Conservation (phyloP, 2,329 filamentous ascomycete species). For the Epichloe sp. region DNA sequence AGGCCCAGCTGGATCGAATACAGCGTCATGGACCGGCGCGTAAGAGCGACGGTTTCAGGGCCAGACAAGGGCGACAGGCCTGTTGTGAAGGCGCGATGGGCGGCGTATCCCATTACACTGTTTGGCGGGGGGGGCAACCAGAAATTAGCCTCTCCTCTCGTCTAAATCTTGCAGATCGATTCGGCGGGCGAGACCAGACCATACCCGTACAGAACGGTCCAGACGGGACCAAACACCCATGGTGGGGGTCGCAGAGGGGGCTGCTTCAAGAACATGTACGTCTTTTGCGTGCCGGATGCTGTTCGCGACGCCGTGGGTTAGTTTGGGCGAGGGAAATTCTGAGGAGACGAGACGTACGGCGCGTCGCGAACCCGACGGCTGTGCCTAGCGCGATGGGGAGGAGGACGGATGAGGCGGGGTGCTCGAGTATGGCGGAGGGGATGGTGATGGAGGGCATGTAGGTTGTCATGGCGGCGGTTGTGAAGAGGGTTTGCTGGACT, state of each 20-base stretch:
- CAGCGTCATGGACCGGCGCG: constrained; percentile 56
- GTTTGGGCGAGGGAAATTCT: too few species aligned
- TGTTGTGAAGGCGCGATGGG: constrained; percentile 59
- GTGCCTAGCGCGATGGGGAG: constrained; percentile 63
- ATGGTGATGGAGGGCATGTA: constrained; percentile 68
- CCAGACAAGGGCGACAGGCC: constrained; percentile 46
- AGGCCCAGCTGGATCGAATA: constrained; percentile 78
- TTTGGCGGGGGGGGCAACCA: neutral
- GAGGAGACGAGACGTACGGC: constrained; percentile 36
- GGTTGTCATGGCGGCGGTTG: constrained; percentile 49
- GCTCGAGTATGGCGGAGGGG: constrained; percentile 56
- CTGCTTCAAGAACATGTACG: constrained; percentile 55
- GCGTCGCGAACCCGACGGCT: constrained; percentile 55
- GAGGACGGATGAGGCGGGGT: constrained; percentile 59
- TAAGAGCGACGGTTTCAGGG: constrained; percentile 40
- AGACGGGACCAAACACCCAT: constrained; percentile 49
- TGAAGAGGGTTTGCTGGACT: too few species aligned
- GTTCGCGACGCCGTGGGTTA: constrained; percentile 1
- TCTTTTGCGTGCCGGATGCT: constrained; percentile 46
- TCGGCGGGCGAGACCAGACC: neutral
- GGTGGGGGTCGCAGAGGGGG: constrained; percentile 49
- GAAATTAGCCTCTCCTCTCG: neutral
- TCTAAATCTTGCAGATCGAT: neutral
- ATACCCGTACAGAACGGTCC: constrained; percentile 52
- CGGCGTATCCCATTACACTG: constrained; percentile 73